phyloP scores from a whole-genome alignment of 2,329 filamentous ascomycete species.

The Ophiostoma ips region DNA sequence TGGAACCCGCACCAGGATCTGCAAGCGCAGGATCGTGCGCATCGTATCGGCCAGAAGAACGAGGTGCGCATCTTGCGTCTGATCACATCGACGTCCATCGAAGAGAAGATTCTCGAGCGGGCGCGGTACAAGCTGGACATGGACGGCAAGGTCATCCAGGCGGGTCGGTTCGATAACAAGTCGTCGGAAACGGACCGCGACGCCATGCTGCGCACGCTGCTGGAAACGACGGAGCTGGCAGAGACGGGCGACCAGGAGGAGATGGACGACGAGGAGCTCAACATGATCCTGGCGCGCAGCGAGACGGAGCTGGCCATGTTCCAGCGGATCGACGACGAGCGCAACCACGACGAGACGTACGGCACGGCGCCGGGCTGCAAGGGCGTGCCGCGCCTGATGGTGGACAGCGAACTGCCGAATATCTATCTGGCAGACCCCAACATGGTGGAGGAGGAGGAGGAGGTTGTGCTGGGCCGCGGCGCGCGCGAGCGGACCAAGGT shows the following conservation, averaged over 20 bases:
- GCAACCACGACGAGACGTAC: constrained; percentile 52
- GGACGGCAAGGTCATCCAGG: constrained; percentile 98
- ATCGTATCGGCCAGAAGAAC: constrained; percentile 99
- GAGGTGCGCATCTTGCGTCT: constrained; percentile 92
- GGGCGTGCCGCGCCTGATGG: constrained; percentile 64
- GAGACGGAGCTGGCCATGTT: constrained; percentile 69
- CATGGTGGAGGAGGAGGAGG: constrained; percentile 67
- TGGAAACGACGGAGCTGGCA: constrained; percentile 67
- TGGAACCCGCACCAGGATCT: constrained; percentile 99
- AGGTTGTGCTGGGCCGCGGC: constrained; percentile 66
- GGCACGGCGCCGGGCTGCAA: constrained; percentile 51
- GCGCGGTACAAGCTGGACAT: constrained; percentile 97
- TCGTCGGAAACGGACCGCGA: constrained; percentile 97
- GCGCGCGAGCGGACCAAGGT: constrained; percentile 90
- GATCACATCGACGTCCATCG: constrained; percentile 92
- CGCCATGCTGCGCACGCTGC: constrained; percentile 82
- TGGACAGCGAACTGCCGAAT: constrained; percentile 77
- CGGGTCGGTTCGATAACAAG: constrained; percentile 98
- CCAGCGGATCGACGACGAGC: constrained; percentile 69
- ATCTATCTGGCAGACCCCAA: constrained; percentile 85
- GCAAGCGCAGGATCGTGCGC: constrained; percentile 97
- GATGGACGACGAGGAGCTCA: constrained; percentile 97
- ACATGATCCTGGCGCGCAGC: constrained; percentile 80
- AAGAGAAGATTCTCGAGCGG: constrained; percentile 95
- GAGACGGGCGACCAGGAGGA: constrained; percentile 71